Evolutionary conservation across 2,329 filamentous ascomycete species (phyloP).

Genomic region (Nothopassalora personata): DNA sequence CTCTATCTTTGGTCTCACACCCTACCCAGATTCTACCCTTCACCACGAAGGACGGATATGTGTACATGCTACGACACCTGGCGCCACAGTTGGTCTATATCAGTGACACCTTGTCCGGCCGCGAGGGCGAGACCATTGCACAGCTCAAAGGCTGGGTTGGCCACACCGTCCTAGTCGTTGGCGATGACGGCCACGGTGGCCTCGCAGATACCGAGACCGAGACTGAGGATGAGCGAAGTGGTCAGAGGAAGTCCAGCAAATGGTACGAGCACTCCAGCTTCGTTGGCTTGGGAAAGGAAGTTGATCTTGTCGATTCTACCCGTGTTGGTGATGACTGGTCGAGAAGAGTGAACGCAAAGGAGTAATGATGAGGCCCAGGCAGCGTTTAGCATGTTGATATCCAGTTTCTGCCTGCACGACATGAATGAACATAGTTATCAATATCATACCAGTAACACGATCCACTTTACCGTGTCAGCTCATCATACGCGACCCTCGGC

Average conservation of each 20-base stretch:
- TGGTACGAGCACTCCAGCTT: slow-evolving; percentile 80
- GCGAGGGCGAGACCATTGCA: slow-evolving; percentile 66
- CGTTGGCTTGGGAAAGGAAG: slow-evolving; percentile 78
- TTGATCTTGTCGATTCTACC: slow-evolving; percentile 80
- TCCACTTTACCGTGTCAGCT: neutral
- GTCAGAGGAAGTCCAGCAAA: slow-evolving; percentile 44
- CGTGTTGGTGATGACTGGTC: slow-evolving; percentile 83
- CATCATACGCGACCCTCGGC: neutral
- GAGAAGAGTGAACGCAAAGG: slow-evolving; percentile 63
- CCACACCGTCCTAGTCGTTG: slow-evolving; percentile 58
- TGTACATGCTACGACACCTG: slow-evolving; percentile 81
- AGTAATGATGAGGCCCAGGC: slow-evolving; percentile 26
- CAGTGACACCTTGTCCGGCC: slow-evolving; percentile 62
- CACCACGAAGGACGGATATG: slow-evolving; percentile 72
- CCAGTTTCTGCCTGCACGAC: slow-evolving; percentile 1
- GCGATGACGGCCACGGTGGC: slow-evolving; percentile 70
- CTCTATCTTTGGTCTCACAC: slow-evolving; percentile 71
- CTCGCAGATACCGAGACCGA: slow-evolving; percentile 75
- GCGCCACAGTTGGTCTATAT: slow-evolving; percentile 83
- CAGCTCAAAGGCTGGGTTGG: slow-evolving; percentile 61
- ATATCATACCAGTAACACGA: neutral
- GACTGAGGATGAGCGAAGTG: slow-evolving; percentile 51
- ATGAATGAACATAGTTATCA: neutral
- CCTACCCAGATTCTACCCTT: slow-evolving; percentile 86
- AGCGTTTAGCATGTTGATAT: slow-evolving; percentile 3